Evolutionary conservation across 345 rosid genomes (phyloP), one percentile per base, ranked within the genome.

Genomic region (Dovyalis caffra): DNA sequence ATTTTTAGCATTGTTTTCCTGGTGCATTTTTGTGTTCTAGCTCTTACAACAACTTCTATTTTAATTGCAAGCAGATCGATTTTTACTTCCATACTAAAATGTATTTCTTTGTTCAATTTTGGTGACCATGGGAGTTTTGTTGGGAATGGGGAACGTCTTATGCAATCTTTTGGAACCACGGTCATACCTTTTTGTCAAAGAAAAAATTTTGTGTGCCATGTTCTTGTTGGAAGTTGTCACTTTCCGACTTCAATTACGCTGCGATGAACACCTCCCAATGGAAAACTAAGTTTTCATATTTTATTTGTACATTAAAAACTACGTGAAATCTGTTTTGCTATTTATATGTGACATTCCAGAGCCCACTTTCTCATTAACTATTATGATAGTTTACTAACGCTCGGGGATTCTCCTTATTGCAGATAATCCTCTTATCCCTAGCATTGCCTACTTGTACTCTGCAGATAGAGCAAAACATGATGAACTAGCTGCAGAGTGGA

Each of bases 401-500:
- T 71, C 10, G 20, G 38, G 16, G 69, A 10, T 60, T 72, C 14
- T 63, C 14, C 51, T 70, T 69, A 3, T 76, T 64, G 76, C 91
- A 95, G 99, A 87, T 84, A 83, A 87, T 81, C 86, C 95, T 53
- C 81, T 73, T 69, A 78, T 83, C 47, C 92, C 92, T 23, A 86
- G 82, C 68, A 85, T 91, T 77, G 95, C 97, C 29, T 89, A 77
- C 77, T 84, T 90, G 82, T 92, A 89, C 86, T 82, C 89, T 71
- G 76, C 87, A 21, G 97, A 95, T 69, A 85, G 83, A 77, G 91
- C 90, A 51, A 95, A 91, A 68, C 95, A 95, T 37, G 92, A 92
- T 53, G 86, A 85, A 81, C 74, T 92, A 43, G 98, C 99, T 58
- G 80, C 88, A 31, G 91, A 95, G 80, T 95, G 98, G 99, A 95